Conservation (phyloP, 2,329 filamentous ascomycete species). For the Fonsecaea nubica region DNA sequence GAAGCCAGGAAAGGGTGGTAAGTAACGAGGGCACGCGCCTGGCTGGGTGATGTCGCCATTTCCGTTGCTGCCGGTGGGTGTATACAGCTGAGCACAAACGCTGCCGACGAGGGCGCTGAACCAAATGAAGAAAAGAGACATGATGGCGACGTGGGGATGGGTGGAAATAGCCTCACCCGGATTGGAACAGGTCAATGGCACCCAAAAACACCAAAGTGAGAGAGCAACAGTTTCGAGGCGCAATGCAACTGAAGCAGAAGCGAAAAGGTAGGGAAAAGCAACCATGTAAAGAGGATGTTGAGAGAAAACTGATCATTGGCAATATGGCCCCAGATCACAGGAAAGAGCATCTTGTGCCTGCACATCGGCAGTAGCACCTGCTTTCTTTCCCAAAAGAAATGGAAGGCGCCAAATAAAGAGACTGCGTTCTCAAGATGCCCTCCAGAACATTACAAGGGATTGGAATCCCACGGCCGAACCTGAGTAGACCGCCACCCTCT, state of each 20-base stretch:
- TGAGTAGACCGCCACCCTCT: background rate
- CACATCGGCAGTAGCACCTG: constrained; percentile 9
- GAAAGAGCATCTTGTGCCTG: constrained; percentile 3
- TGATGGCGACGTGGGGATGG: background rate
- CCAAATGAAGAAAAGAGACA: constrained; percentile 12
- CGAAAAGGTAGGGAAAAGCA: background rate
- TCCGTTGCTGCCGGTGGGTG: background rate
- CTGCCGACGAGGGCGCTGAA: constrained; percentile 4
- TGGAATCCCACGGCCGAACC: background rate
- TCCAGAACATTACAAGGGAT: background rate
- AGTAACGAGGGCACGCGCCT: constrained; percentile 51
- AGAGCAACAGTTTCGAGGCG: background rate
- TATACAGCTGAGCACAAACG: constrained; percentile 6
- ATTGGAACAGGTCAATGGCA: background rate
- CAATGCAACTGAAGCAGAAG: background rate
- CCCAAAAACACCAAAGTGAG: constrained; percentile 9
- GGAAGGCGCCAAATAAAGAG: background rate
- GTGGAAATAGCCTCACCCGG: background rate
- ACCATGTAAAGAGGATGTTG: background rate
- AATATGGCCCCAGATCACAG: background rate
- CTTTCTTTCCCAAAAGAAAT: background rate
- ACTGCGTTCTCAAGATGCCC: background rate
- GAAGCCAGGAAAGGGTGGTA: constrained; percentile 51
- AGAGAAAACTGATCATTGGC: background rate
- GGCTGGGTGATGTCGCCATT: constrained; percentile 13